Evolutionary conservation across 257 asterid genomes (phyloP), one percentile per base, ranked within the genome.

Genomic region (Verbascum thapsus): DNA sequence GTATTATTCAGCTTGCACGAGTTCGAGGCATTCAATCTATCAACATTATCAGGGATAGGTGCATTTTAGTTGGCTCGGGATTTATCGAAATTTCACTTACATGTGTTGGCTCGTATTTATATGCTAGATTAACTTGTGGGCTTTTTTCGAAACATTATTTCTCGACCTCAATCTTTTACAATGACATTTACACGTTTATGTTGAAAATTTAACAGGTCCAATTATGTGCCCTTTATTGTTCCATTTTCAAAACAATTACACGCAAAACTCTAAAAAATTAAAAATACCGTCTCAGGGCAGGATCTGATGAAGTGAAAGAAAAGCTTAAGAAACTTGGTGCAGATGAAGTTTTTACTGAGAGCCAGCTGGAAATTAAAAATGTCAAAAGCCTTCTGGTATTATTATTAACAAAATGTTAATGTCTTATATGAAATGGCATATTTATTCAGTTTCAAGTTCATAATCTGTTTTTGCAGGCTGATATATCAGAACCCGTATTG

Each of bases 41-140:
- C 48, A 94, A 90, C 74, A 76, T 94, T 55, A 80, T 89, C 63
- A 87, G 99, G 68, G 96, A 94, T 86, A 90, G 98, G 98, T 91
- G 69, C 38, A 64, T 47, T 38, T 59, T n/a, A 47, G 47, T 45
- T n/a, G 6, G 64, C 61, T 23, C 34, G 38, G 15, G 16, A 20
- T 30, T 37, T 62, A 13, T 17, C 37, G 43, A 7, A 48, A 58
- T 7, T 17, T 48, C 18, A 15, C 49, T 52, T 53, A 18, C 47
- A 9, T 32, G 37, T 23, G 41, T 42, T n/a, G 52, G 43, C 66
- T 61, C 62, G 18, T 56, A 45, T 18, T 64, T 58, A 55, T 40
- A 52, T 13, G 42, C 45, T 56, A 53, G 19, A 32, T 16, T 47
- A 23, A 49, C 45, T 35, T 58, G 37, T 23, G 12, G 47, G 43